Evolutionary conservation across 2,329 filamentous ascomycete species (phyloP).

Genomic region (Trichoderma sp.): DNA sequence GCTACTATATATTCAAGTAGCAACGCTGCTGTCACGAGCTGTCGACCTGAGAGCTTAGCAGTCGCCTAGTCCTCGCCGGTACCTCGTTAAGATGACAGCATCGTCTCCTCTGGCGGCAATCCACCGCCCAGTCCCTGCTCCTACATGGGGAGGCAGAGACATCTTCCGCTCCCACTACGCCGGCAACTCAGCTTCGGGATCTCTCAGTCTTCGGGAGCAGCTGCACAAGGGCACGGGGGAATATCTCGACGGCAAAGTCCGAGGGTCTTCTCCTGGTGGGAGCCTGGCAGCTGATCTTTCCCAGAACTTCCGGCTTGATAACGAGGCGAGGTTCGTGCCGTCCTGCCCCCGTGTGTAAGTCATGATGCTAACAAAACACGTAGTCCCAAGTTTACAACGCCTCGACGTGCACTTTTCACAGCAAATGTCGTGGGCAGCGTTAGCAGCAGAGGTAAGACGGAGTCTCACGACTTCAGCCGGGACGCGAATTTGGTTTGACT

Average conservation of each 20-base stretch:
- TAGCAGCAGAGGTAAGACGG: slow-evolving; percentile 34
- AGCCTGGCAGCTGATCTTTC: slow-evolving; percentile 92
- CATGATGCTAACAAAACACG: background rate
- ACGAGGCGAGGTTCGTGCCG: slow-evolving; percentile 67
- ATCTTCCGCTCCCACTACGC: slow-evolving; percentile 53
- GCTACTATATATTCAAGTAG: slow-evolving; percentile 29
- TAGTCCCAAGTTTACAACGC: slow-evolving; percentile 43
- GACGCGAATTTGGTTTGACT: slow-evolving; percentile 23
- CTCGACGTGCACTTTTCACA: slow-evolving; percentile 42
- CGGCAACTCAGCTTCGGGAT: slow-evolving; percentile 53
- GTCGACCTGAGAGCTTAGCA: background rate
- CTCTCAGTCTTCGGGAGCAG: slow-evolving; percentile 78
- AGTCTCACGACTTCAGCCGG: background rate
- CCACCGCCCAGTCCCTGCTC: slow-evolving; percentile 66
- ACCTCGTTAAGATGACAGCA: slow-evolving; percentile 67
- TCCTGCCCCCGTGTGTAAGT: background rate
- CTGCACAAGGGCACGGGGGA: slow-evolving; percentile 61
- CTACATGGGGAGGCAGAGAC: slow-evolving; percentile 57
- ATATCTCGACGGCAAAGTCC: slow-evolving; percentile 79
- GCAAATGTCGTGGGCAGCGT: slow-evolving; percentile 39
- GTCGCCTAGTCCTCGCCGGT: background rate
- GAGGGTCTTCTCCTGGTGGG: slow-evolving; percentile 84
- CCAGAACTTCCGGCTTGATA: slow-evolving; percentile 95
- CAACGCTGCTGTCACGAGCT: slow-evolving; percentile 20
- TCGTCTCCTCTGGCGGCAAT: slow-evolving; percentile 93